A percentile compares a stretch with the other conserved stretches of the same genome.
phyloP scores from a whole-genome alignment of 257 asterid species.

The Petrea volubilis region DNA sequence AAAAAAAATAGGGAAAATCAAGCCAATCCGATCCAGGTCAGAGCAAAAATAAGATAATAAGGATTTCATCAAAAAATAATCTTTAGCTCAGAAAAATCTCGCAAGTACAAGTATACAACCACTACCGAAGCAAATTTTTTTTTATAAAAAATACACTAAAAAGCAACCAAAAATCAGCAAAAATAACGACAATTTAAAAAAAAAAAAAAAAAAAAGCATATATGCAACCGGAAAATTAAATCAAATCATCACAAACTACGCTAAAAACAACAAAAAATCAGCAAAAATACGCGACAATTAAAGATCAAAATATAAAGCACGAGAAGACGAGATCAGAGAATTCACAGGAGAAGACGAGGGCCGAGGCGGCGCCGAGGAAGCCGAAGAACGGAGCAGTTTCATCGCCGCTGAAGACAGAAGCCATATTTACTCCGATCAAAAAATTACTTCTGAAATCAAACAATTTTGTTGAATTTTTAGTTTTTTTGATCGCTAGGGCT shows the following conservation, averaged over 20 bases:
- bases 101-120: too few relatives aligned
- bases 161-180: background rate
- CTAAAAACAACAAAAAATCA: background rate
- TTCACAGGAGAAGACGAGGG: slow-evolving; percentile 68
- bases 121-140: too few relatives aligned
- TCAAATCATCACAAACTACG: background rate
- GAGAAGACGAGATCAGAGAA: slow-evolving; percentile 27
- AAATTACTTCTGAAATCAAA: slow-evolving; percentile 1
- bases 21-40: slow-evolving; percentile 23
- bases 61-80: background rate
- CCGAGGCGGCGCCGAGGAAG: slow-evolving; percentile 71
- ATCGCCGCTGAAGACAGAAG: slow-evolving; percentile 66
- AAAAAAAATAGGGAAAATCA: background rate
- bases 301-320: background rate
- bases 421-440: slow-evolving; percentile 32
- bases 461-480: background rate
- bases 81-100: background rate
- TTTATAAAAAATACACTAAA: background rate
- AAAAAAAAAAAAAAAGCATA: too few relatives aligned
- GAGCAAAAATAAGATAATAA: background rate
- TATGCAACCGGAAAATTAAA: background rate
- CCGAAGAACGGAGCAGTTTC: slow-evolving; percentile 79
- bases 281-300: background rate
- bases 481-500: slow-evolving; percentile 31
- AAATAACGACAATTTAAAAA: background rate